A percentile compares a stretch with the other conserved stretches of the same genome.
Conservation (phyloP, 2,329 filamentous ascomycete species). For the Plenodomus tracheiphilus region DNA sequence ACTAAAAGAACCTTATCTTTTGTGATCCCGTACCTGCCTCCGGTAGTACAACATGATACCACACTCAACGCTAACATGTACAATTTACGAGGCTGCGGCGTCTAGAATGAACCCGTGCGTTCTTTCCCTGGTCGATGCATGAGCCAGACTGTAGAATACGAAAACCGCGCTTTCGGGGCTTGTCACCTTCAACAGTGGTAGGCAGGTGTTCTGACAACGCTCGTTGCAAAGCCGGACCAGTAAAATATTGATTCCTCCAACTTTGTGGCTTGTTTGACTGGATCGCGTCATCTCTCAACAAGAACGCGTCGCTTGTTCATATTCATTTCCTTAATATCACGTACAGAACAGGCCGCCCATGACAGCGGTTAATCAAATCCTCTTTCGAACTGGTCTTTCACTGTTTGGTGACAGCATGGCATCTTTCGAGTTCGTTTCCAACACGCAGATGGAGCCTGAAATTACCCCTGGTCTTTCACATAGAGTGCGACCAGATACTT, state of each 20-base stretch:
- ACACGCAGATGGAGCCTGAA: background rate
- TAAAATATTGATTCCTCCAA: background rate
- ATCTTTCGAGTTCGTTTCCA: background rate
- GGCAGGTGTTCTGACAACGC: background rate
- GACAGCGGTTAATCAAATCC: background rate
- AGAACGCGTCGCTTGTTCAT: background rate
- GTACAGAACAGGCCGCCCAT: background rate
- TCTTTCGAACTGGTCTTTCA: background rate
- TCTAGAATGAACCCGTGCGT: conserved; percentile 2
- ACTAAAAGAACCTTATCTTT: background rate
- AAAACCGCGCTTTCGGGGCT: background rate
- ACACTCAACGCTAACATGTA: conserved; percentile 1
- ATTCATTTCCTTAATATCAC: background rate
- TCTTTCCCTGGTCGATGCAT: conserved; percentile 9
- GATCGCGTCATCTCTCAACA: background rate
- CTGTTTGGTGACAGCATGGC: background rate
- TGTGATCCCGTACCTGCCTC: conserved; percentile 8
- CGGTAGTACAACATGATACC: background rate
- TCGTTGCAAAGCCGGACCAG: background rate
- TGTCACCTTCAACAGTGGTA: background rate
- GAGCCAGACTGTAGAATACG: background rate
- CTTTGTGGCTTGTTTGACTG: background rate
- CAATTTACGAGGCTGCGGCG: conserved; percentile 1
- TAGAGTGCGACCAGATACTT: background rate
- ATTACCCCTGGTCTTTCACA: background rate